These are phyloP conservation scores for Trichoderma sp. DNA, from an alignment of 2,329 filamentous ascomycete species.

Conservation along the genomic window DNA sequence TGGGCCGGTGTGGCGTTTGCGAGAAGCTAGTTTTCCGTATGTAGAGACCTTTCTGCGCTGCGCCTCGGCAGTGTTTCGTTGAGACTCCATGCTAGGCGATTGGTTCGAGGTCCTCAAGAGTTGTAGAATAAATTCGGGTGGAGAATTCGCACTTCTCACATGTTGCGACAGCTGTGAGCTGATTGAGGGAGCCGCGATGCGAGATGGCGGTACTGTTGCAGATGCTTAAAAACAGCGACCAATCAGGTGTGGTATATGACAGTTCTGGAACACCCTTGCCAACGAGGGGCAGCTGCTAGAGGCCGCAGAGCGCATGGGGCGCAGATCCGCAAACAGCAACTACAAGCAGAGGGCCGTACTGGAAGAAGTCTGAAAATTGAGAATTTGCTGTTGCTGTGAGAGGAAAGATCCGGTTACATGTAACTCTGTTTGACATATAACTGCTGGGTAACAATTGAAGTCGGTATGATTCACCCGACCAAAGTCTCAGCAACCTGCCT, in stretches of 20 bases:
- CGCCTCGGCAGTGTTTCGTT: constrained; percentile 1
- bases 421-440: neutral
- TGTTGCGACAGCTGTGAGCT: constrained; percentile 6
- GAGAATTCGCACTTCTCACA: neutral
- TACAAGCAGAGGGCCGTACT: neutral
- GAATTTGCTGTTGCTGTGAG: neutral
- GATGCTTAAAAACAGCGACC: constrained; percentile 16
- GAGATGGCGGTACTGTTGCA: constrained; percentile 12
- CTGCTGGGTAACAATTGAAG: too few relatives aligned
- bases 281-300: constrained; percentile 9
- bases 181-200: constrained; percentile 14
- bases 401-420: neutral
- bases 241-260: constrained; percentile 26
- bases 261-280: constrained; percentile 22
- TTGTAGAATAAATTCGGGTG: neutral
- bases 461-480: too few relatives aligned
- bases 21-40: constrained; percentile 21
- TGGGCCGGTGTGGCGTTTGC: neutral
- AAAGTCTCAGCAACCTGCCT: neutral
- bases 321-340: neutral
- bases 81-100: constrained; percentile 6
- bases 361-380: neutral
- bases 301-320: neutral
- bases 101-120: neutral
- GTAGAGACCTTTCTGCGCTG: constrained; percentile 16